A percentile compares a stretch with the other conserved stretches of the same genome.
These are phyloP conservation scores for Triticum monococcum DNA, from an alignment of 176 grass and related monocot species.

Conservation along the genomic window DNA sequence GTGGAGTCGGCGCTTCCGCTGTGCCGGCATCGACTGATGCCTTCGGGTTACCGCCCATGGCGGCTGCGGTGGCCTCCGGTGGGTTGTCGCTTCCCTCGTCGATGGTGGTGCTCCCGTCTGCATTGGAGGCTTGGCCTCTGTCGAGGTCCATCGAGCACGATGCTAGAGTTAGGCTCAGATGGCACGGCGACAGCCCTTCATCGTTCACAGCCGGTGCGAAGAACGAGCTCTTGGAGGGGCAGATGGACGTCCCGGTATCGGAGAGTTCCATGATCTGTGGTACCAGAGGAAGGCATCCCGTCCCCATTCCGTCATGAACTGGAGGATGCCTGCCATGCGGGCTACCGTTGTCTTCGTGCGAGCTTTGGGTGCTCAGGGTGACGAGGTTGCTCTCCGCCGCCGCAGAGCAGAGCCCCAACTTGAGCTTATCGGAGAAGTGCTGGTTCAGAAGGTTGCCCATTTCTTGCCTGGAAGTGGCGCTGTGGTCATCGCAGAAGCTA, in stretches of 20 bases:
- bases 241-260: conserved; percentile 64
- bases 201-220: conserved; percentile 39
- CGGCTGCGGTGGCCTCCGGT: background rate
- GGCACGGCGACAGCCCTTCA: conserved; percentile 52
- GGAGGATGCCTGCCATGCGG: conserved; percentile 50
- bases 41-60: conserved; percentile 28
- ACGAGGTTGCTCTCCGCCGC: conserved; percentile 46
- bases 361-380: conserved; percentile 55
- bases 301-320: conserved; percentile 18
- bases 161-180: conserved; percentile 77
- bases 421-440: conserved; percentile 85
- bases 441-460: conserved; percentile 49
- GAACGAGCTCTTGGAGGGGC: conserved; percentile 45
- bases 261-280: conserved; percentile 46
- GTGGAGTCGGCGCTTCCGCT: background rate
- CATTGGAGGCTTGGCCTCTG: conserved; percentile 31
- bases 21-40: background rate
- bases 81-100: conserved; percentile 19
- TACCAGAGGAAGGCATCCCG: conserved; percentile 41
- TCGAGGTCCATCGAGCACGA: conserved; percentile 54
- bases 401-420: conserved; percentile 65
- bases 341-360: conserved; percentile 54
- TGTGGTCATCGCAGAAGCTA: conserved; percentile 76
- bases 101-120: conserved; percentile 15
- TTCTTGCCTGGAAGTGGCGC: conserved; percentile 65